phyloP scores from a whole-genome alignment of 2,329 filamentous ascomycete species.

The Arthroderma uncinatum region DNA sequence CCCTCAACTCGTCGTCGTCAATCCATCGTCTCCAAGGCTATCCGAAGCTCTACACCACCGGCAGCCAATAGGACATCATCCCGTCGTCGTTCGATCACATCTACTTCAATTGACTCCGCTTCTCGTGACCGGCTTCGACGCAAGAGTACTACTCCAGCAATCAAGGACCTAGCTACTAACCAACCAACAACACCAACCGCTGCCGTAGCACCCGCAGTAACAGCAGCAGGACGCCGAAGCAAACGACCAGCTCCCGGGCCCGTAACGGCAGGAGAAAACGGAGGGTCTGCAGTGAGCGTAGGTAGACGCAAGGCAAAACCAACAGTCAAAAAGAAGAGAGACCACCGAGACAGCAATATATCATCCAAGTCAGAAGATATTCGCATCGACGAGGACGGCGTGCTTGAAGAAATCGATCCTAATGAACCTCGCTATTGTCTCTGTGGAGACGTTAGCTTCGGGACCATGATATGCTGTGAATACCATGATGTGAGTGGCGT shows the following conservation, averaged over 20 bases:
- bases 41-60: conserved; percentile 17
- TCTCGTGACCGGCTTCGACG: conserved; percentile 26
- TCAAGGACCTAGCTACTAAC: conserved; percentile 29
- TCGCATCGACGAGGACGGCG: conserved; percentile 39
- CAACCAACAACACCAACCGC: background rate
- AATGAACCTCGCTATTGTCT: conserved; percentile 54
- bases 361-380: conserved; percentile 26
- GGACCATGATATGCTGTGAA: conserved; percentile 56
- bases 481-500: conserved; percentile 42
- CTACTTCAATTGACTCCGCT: conserved; percentile 11
- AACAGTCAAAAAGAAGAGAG: conserved; percentile 31
- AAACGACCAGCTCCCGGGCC: conserved; percentile 51
- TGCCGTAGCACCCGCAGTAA: conserved; percentile 19
- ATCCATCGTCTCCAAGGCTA: conserved; percentile 17
- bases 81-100: conserved; percentile 16
- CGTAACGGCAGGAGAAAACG: conserved; percentile 46
- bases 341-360: conserved; percentile 22
- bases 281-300: conserved; percentile 51
- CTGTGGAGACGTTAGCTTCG: conserved; percentile 53
- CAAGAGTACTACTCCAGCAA: conserved; percentile 33
- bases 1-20: conserved; percentile 8
- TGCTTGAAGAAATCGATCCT: conserved; percentile 45
- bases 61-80: conserved; percentile 19
- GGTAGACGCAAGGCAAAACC: conserved; percentile 49
- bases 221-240: conserved; percentile 37